phyloP scores from a whole-genome alignment of 2,329 filamentous ascomycete species.

The Onygenales sp. region DNA sequence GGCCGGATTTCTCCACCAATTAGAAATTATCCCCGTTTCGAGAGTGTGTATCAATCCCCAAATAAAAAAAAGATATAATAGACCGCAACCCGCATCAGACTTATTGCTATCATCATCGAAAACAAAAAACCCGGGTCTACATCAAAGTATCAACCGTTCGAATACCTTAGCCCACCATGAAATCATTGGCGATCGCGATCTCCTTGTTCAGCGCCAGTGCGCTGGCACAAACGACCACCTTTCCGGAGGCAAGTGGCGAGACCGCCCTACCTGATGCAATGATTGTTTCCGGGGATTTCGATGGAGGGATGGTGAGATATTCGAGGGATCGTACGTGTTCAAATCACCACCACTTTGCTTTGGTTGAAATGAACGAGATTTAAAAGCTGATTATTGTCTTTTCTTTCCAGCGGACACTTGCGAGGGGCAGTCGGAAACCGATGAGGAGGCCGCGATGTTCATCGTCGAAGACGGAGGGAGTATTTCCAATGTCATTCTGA shows the following conservation, averaged over 20 bases:
- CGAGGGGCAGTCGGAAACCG: conserved; percentile 32
- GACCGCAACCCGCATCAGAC: too few relatives aligned
- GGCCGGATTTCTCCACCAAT: too few relatives aligned
- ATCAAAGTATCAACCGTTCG: too few relatives aligned
- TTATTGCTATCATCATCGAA: too few relatives aligned
- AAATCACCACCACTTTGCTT: background rate
- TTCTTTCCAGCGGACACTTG: conserved; percentile 17
- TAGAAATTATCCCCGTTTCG: too few relatives aligned
- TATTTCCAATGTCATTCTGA: conserved; percentile 26
- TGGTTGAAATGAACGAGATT: background rate
- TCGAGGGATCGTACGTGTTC: background rate
- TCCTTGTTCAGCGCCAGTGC: too few relatives aligned
- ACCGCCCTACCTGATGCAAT: background rate
- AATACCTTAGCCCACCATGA: too few relatives aligned
- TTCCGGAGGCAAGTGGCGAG: background rate
- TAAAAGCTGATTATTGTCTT: background rate
- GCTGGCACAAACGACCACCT: background rate
- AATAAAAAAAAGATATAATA: too few relatives aligned
- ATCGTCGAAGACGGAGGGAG: conserved; percentile 18
- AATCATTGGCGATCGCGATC: too few relatives aligned
- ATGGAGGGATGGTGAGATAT: background rate
- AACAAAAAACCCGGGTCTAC: too few relatives aligned
- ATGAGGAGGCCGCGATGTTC: conserved; percentile 27
- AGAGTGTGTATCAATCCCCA: too few relatives aligned
- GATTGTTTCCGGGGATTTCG: background rate